These are phyloP conservation scores for Xylaria longipes DNA, from an alignment of 495 filamentous ascomycete genomes.

Conservation along the genomic window DNA sequence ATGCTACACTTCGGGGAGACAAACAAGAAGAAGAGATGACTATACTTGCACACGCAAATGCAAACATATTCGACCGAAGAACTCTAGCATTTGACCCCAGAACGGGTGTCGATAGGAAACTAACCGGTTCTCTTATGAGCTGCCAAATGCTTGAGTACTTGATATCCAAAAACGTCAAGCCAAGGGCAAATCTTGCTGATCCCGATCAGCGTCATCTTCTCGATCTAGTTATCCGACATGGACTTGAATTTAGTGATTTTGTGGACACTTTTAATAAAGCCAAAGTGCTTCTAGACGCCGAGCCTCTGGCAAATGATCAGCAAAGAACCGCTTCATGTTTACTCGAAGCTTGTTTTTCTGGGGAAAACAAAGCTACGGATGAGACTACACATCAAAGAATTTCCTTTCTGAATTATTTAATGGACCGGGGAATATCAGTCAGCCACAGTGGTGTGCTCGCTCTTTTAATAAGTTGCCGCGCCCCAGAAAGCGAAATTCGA, in stretches of 20 bases:
- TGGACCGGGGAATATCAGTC: not conserved
- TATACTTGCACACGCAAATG: not conserved
- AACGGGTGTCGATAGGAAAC: not conserved
- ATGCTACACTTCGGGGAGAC: not conserved
- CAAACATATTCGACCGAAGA: too few relatives aligned
- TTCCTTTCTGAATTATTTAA: not conserved
- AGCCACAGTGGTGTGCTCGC: not conserved
- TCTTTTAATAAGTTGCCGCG: not conserved
- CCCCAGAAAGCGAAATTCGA: not conserved
- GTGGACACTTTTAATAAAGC: not conserved
- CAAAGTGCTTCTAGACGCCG: not conserved
- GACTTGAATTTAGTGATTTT: not conserved
- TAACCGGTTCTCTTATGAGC: not conserved
- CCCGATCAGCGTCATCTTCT: not conserved
- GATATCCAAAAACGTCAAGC: not conserved
- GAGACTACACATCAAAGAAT: not conserved
- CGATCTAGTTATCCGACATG: not conserved
- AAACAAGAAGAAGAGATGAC: not conserved
- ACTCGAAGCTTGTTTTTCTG: not conserved
- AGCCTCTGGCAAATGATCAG: not conserved
- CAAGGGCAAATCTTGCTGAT: not conserved
- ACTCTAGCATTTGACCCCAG: not conserved
- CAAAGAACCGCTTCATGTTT: not conserved
- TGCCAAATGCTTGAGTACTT: not conserved
- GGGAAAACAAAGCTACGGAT: not conserved